A percentile compares a stretch with the other conserved stretches of the same genome.
phyloP scores from a whole-genome alignment of 2,329 filamentous ascomycete genomes.

The Westerdykella aurantiaca region DNA sequence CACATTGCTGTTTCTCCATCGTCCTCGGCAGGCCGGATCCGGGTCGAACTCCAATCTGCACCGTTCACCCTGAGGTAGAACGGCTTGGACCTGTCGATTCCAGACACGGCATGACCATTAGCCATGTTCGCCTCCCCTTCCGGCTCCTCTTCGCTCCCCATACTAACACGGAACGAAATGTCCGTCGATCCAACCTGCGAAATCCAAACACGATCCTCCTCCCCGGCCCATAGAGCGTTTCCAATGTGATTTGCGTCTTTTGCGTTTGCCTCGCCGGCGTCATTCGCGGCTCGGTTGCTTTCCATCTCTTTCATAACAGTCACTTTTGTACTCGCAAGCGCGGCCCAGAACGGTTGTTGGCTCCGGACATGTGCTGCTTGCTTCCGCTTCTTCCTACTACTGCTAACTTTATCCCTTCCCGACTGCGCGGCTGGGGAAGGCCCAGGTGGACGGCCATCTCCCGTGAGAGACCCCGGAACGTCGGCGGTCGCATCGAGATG shows the following conservation, averaged over 20 bases:
- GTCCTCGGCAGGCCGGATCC: conserved; percentile 54
- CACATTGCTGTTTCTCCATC: conserved; percentile 52
- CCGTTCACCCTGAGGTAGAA: conserved; percentile 77
- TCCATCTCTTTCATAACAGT: conserved; percentile 78
- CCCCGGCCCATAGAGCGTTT: conserved; percentile 64
- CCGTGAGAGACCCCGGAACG: conserved; percentile 38
- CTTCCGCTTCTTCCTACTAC: conserved; percentile 81
- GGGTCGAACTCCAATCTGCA: conserved; percentile 71
- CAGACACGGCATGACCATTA: conserved; percentile 39
- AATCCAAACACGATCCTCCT: conserved; percentile 72
- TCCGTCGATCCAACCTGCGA: conserved; percentile 73
- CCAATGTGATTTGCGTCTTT: conserved; percentile 73
- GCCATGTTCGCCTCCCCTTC: conserved; percentile 33
- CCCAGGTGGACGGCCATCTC: conserved; percentile 47
- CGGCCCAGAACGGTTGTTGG: conserved; percentile 89
- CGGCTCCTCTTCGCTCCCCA: conserved; percentile 48
- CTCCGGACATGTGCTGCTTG: conserved; percentile 86
- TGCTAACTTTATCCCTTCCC: conserved; percentile 53
- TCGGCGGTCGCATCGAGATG: conserved; percentile 47
- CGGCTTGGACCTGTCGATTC: conserved; percentile 64
- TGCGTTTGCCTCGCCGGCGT: conserved; percentile 67
- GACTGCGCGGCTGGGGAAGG: conserved; percentile 49
- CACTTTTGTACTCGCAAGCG: conserved; percentile 91
- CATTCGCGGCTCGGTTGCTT: conserved; percentile 69
- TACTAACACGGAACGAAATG: conserved; percentile 68